phyloP scores from a whole-genome alignment of 2,329 filamentous ascomycete species.

The Thelonectria olida region DNA sequence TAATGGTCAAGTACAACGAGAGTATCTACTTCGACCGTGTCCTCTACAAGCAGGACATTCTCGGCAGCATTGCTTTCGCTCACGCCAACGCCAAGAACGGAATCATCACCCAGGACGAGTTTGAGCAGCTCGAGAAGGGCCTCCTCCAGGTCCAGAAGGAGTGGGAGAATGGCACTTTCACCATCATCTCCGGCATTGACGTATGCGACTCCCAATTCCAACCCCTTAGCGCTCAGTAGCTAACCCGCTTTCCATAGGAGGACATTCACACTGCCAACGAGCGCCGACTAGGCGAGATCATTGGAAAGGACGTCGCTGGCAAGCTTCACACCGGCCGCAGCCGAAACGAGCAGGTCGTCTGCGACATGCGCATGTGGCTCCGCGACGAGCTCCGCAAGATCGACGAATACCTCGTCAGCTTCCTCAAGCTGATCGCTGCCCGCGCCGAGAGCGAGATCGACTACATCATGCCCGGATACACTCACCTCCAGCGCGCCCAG shows the following conservation, averaged over 20 bases:
- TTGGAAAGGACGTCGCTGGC: slow-evolving; percentile 74
- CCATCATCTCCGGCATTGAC: slow-evolving; percentile 61
- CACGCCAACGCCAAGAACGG: slow-evolving; percentile 79
- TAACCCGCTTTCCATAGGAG: background rate
- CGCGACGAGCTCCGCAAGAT: slow-evolving; percentile 37
- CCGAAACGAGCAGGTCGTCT: slow-evolving; percentile 78
- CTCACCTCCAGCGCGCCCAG: slow-evolving; percentile 77
- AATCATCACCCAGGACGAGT: slow-evolving; percentile 78
- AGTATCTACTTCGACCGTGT: slow-evolving; percentile 81
- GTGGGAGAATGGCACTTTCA: slow-evolving; percentile 61
- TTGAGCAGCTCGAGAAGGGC: slow-evolving; percentile 77
- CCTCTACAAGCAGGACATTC: slow-evolving; percentile 83
- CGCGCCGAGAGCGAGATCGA: slow-evolving; percentile 55
- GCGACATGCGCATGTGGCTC: slow-evolving; percentile 77
- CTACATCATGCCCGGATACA: slow-evolving; percentile 87
- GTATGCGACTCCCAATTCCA: slow-evolving; percentile 46
- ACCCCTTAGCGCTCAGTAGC: slow-evolving; percentile 28
- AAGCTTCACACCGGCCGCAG: slow-evolving; percentile 78
- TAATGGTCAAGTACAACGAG: slow-evolving; percentile 88
- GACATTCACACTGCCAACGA: slow-evolving; percentile 63
- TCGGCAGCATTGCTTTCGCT: slow-evolving; percentile 82
- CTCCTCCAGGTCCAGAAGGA: slow-evolving; percentile 66
- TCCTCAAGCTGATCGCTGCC: slow-evolving; percentile 33
- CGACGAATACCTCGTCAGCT: slow-evolving; percentile 34
- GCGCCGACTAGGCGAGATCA: slow-evolving; percentile 70